These are phyloP conservation scores for Ascocoryne sarcoides DNA, from an alignment of 2,329 filamentous ascomycete species.

Conservation along the genomic window DNA sequence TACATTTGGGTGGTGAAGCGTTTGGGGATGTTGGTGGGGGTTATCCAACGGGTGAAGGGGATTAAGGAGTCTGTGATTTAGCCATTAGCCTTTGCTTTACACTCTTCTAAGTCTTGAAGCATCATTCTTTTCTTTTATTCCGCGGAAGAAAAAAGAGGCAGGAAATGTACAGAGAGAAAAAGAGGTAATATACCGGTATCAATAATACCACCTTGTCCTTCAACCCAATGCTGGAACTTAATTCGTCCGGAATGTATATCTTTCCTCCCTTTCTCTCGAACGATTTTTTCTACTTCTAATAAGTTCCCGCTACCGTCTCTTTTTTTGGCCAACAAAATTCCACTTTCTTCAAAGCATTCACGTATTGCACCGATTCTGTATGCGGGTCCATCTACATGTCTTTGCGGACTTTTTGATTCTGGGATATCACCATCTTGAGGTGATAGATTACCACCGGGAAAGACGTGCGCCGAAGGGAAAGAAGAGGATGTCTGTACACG, in stretches of 20 bases:
- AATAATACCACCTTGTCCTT: conserved; percentile 44
- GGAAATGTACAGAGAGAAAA: too few relatives aligned
- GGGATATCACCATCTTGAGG: conserved; percentile 63
- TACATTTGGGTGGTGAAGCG: conserved; percentile 97
- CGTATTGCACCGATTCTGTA: conserved; percentile 81
- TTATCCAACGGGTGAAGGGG: conserved; percentile 90
- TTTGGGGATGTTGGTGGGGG: conserved; percentile 60
- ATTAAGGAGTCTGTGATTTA: conserved; percentile 29
- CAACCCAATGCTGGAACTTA: conserved; percentile 58
- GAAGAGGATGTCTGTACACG: conserved; percentile 74
- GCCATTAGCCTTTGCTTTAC: too few relatives aligned
- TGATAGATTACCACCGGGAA: conserved; percentile 82
- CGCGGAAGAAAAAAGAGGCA: too few relatives aligned
- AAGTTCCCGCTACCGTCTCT: conserved; percentile 42
- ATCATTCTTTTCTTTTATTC: too few relatives aligned
- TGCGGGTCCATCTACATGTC: conserved; percentile 61
- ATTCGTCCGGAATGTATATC: conserved; percentile 58
- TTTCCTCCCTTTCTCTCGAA: conserved; percentile 57
- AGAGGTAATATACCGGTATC: conserved; percentile 60
- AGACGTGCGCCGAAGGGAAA: conserved; percentile 89
- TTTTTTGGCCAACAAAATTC: conserved; percentile 57
- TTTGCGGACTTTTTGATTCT: conserved; percentile 35
- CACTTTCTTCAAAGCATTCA: conserved; percentile 93
- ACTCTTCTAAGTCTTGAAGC: too few relatives aligned
- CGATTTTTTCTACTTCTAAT: conserved; percentile 49